These are phyloP conservation scores for Pterocarpus macrocarpus DNA, from an alignment of 306 rosid genomes.

Conservation along the genomic window DNA sequence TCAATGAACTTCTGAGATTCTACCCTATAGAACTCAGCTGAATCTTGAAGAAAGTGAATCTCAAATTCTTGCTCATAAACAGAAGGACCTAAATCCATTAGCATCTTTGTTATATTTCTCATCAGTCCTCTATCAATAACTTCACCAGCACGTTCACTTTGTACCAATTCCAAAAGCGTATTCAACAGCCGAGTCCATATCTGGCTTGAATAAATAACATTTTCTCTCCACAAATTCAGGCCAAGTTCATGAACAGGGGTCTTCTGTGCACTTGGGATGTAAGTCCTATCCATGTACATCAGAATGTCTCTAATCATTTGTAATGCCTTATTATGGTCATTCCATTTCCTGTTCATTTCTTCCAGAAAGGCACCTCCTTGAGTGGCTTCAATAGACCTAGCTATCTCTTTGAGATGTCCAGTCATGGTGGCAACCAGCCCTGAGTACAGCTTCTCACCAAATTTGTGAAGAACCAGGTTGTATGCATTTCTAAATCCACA, in stretches of 20 bases:
- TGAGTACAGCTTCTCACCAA: no score
- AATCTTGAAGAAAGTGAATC: slow-evolving; percentile 49
- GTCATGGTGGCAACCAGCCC: no score
- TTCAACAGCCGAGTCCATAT: no score
- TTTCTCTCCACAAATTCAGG: no score
- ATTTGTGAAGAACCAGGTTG: no score
- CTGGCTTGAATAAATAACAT: no score
- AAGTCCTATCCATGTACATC: slow-evolving; percentile 99
- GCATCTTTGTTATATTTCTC: no score
- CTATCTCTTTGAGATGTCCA: slow-evolving; percentile 78
- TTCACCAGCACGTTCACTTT: no score
- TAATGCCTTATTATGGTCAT: slow-evolving; percentile 87
- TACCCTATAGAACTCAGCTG: slow-evolving; percentile 83
- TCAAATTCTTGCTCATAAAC: no score
- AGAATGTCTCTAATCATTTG: slow-evolving; percentile 93
- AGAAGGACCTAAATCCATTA: no score
- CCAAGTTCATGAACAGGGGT: slow-evolving; percentile 44
- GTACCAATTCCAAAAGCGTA: no score
- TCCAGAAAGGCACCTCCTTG: slow-evolving; percentile 91
- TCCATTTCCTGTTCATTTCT: slow-evolving; percentile 90
- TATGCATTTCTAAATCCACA: slow-evolving; percentile 7
- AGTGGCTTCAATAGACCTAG: slow-evolving; percentile 81
- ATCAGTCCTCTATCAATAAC: no score
- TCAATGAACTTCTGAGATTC: slow-evolving; percentile 89
- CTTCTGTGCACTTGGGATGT: slow-evolving; percentile 81